Evolutionary conservation across 2,329 filamentous ascomycete genomes (phyloP), one percentile per base, ranked within the genome.

Genomic region (Exophiala bonariae): DNA sequence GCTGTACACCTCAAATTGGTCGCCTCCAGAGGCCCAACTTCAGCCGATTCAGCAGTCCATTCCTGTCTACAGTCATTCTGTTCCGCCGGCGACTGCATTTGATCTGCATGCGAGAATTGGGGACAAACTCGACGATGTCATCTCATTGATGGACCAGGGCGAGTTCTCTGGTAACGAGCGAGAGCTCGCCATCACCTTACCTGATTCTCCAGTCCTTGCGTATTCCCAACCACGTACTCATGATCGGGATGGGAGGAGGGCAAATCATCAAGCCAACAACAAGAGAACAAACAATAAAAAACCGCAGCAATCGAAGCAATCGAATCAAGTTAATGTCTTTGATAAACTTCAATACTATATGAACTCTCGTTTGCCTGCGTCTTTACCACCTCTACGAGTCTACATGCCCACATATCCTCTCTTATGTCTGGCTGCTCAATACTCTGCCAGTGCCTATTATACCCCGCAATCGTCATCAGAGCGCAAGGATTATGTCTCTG

Each of bases 341-440:
- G 77, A 82, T 11, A 95, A 93, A 64, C 86, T 89, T 11, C 85
- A 89, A 60, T 69, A 83, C 1, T 95, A 95, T 63, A 77, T 81
- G 36, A 95, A 95, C 63, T 87, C 89, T 2, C 81, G 79, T 47
- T 71, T 95, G 4, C 86, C 88, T 0, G 71, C 77, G 28, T 72
- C 85, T 50, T 72, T 95, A 2, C 80, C 83, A 1, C 79, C 82
- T 0, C 75, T 93, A 38, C 81, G 79, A 59, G 70, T 92, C 34
- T 86, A 89, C 61, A 80, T 89, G 33, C 75, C 85, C 0, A 89
- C 86, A 0, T 95, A 85, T 66, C 87, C 84, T 1, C 76, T 95
- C 4, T 72, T 95, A 34, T 89, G 84, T 59, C 76, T 92, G 8
- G 89, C 89, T 2, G 87, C 89, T 1, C 81, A 85, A 51, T 91